Conservation (phyloP, 2,329 filamentous ascomycete species). For the Talaromyces atroroseus region DNA sequence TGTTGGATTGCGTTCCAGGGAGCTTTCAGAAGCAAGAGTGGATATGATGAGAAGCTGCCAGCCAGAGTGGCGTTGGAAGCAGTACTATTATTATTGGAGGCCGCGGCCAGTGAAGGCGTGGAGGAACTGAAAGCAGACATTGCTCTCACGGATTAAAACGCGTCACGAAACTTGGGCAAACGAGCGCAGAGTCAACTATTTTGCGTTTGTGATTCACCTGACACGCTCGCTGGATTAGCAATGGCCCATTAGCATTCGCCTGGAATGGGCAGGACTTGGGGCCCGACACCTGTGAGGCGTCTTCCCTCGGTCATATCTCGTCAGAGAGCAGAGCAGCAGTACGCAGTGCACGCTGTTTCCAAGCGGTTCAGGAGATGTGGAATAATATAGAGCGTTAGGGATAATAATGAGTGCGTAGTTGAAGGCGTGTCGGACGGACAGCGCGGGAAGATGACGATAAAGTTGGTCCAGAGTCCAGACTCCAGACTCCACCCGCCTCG, state of each 20-base stretch:
- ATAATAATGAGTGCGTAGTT: background rate
- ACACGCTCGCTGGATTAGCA: background rate
- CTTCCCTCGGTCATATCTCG: constrained; percentile 12
- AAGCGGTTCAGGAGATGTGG: background rate
- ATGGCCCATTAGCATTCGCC: background rate
- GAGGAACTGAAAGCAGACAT: constrained; percentile 8
- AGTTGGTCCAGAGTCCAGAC: too few species aligned
- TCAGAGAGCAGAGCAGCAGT: background rate
- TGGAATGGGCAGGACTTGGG: constrained; percentile 10
- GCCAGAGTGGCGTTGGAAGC: constrained; percentile 7
- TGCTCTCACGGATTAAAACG: background rate
- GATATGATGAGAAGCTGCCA: constrained; percentile 7
- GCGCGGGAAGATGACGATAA: background rate
- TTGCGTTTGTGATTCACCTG: background rate
- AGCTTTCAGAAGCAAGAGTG: constrained; percentile 23
- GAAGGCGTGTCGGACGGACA: background rate
- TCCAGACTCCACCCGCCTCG: too few species aligned
- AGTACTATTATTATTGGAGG: too few species aligned
- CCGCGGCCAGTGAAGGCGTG: background rate
- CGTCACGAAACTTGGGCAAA: background rate
- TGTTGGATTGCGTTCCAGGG: constrained; percentile 34
- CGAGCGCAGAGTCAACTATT: background rate
- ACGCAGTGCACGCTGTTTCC: background rate
- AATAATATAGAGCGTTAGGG: background rate
- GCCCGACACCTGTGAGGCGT: constrained; percentile 14